Conservation (phyloP, 2,329 filamentous ascomycete species). For the Sclerotinia borealis region DNA sequence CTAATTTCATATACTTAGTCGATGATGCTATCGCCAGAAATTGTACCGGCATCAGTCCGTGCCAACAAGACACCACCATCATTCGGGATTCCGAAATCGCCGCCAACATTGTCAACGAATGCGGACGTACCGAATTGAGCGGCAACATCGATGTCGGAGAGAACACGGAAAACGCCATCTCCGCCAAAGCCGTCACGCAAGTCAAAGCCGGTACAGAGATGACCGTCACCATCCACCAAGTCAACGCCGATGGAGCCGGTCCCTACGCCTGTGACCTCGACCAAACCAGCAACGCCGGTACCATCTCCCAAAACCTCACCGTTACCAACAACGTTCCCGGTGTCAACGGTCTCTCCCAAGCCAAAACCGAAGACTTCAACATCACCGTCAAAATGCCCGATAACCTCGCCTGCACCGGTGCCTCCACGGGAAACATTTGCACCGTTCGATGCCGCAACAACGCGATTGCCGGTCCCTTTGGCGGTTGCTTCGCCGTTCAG, state of each 20-base stretch:
- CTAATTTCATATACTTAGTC: constrained; percentile 33
- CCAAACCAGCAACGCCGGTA: constrained; percentile 37
- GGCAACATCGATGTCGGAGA: constrained; percentile 58
- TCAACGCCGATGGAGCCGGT: constrained; percentile 48
- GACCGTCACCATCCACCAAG: constrained; percentile 46
- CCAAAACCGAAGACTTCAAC: constrained; percentile 49
- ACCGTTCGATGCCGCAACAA: constrained; percentile 55
- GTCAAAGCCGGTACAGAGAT: constrained; percentile 42
- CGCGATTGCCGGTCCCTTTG: constrained; percentile 50
- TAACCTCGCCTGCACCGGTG: constrained; percentile 44
- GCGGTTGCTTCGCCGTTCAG: constrained; percentile 52
- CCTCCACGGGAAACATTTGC: constrained; percentile 48
- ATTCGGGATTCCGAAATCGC: constrained; percentile 52
- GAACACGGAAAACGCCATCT: constrained; percentile 47
- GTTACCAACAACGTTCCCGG: constrained; percentile 56
- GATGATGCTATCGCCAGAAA: constrained; percentile 52
- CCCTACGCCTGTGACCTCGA: constrained; percentile 51
- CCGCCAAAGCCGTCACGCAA: constrained; percentile 42
- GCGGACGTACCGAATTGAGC: constrained; percentile 53
- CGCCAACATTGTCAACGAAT: constrained; percentile 50
- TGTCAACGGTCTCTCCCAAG: constrained; percentile 35
- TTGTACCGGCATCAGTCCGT: constrained; percentile 58
- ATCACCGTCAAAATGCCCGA: constrained; percentile 49
- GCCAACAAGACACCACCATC: constrained; percentile 59
- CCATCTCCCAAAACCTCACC: constrained; percentile 42